Conservation (phyloP, 805 yeast genomes). For the Candida xiaguanensis region DNA sequence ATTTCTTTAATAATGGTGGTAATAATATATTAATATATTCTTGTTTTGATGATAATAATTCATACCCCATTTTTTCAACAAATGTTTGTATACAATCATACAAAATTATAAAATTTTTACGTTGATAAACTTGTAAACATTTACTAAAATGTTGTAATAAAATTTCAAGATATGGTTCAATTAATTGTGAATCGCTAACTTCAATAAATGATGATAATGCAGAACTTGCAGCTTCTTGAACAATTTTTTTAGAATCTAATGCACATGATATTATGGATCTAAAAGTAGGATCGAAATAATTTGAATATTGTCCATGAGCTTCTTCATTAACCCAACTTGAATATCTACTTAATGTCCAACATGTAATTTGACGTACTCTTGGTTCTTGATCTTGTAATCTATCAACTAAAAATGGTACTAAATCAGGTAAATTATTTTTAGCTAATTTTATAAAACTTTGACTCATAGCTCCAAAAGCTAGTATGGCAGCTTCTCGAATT, state of each 20-base stretch:
- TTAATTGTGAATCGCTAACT: constrained; percentile 57
- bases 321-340: constrained; percentile 77
- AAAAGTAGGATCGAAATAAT: constrained; percentile 72
- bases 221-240: constrained; percentile 92
- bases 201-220: constrained; percentile 84
- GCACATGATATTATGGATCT: constrained; percentile 72
- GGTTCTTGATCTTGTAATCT: constrained; percentile 73
- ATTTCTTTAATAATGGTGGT: constrained; percentile 78
- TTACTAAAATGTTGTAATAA: constrained; percentile 65
- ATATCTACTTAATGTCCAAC: constrained; percentile 93
- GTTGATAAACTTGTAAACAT: constrained; percentile 76
- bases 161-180: constrained; percentile 62
- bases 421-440: constrained; percentile 66
- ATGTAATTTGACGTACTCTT: constrained; percentile 85
- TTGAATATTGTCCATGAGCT: constrained; percentile 63
- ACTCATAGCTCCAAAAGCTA: constrained; percentile 94
- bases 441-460: constrained; percentile 79
- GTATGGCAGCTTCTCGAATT: constrained; percentile 85
- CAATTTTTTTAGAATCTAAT: constrained; percentile 81
- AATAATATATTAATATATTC: constrained; percentile 58
- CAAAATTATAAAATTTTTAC: constrained; percentile 73
- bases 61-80: constrained; percentile 69
- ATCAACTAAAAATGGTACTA: constrained; percentile 82
- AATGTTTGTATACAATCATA: constrained; percentile 91
- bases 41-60: constrained; percentile 50